These are phyloP conservation scores for Apiospora phragmitis DNA, from an alignment of 2,329 filamentous ascomycete species.

Conservation along the genomic window DNA sequence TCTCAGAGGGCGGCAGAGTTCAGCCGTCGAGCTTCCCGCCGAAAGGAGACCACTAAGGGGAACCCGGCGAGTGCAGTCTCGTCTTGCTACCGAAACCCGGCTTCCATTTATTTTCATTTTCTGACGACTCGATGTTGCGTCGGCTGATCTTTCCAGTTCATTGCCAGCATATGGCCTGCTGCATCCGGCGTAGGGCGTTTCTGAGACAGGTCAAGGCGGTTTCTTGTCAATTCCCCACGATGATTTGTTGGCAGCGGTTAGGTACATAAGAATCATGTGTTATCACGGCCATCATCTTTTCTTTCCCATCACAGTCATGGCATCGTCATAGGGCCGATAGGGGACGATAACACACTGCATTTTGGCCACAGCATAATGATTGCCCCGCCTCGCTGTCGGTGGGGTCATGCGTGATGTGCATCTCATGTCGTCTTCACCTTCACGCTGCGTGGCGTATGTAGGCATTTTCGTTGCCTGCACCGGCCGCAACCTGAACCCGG, in stretches of 20 bases:
- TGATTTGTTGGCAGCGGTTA: slow-evolving; percentile 27
- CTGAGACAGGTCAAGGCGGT: slow-evolving; percentile 22
- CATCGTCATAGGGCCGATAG: neutral
- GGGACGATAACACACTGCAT: neutral
- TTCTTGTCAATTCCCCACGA: slow-evolving; percentile 6
- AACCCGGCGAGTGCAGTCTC: slow-evolving; percentile 1
- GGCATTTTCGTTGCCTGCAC: neutral
- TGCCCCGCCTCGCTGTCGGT: neutral
- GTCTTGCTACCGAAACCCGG: neutral
- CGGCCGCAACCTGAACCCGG: neutral
- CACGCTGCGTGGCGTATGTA: neutral
- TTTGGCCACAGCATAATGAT: neutral
- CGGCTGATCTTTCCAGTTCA: slow-evolving; percentile 32
- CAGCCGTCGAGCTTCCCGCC: slow-evolving; percentile 80
- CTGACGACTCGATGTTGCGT: neutral
- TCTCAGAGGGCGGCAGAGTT: slow-evolving; percentile 64
- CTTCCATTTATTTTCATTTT: neutral
- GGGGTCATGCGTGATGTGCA: neutral
- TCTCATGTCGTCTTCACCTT: neutral
- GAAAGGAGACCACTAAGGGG: slow-evolving; percentile 42
- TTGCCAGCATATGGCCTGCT: slow-evolving; percentile 23
- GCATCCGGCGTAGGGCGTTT: slow-evolving; percentile 26
- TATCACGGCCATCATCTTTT: slow-evolving; percentile 20
- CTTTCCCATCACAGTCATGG: neutral
- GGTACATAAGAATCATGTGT: slow-evolving; percentile 24